These are phyloP conservation scores for Fusarium gaditjirri DNA, from an alignment of 2,329 filamentous ascomycete species.

Conservation along the genomic window DNA sequence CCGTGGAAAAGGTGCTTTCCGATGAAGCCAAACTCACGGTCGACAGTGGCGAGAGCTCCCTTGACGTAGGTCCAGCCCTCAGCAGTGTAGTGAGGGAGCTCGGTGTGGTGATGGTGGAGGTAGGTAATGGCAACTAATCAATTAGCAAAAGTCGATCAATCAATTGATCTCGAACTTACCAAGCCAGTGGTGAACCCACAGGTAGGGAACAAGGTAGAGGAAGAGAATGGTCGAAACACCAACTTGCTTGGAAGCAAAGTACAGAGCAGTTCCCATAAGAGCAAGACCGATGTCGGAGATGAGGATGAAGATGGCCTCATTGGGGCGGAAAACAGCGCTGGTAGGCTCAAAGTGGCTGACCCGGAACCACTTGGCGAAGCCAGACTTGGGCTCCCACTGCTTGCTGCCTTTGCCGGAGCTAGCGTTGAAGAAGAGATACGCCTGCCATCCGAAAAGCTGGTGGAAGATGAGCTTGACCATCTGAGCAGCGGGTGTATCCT, in stretches of 20 bases:
- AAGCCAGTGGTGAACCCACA: constrained; percentile 79
- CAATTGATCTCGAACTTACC: constrained; percentile 52
- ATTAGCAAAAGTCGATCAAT: constrained; percentile 8
- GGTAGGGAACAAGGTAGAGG: constrained; percentile 71
- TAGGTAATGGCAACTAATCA: constrained; percentile 75
- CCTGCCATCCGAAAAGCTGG: constrained; percentile 73
- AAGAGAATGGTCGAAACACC: constrained; percentile 66
- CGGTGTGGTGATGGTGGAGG: constrained; percentile 76
- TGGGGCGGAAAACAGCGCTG: constrained; percentile 68
- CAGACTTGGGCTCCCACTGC: constrained; percentile 53
- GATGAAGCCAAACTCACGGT: constrained; percentile 71
- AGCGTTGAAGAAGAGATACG: constrained; percentile 71
- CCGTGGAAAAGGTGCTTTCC: constrained; percentile 71
- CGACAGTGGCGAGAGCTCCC: constrained; percentile 69
- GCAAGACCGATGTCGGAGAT: constrained; percentile 70
- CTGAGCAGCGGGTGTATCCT: constrained; percentile 70
- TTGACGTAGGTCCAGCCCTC: constrained; percentile 70
- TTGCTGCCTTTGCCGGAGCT: constrained; percentile 60
- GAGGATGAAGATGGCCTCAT: constrained; percentile 65
- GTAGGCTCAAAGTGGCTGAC: constrained; percentile 70
- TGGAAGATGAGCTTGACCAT: constrained; percentile 66
- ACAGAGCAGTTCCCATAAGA: constrained; percentile 62
- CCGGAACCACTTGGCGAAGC: constrained; percentile 52
- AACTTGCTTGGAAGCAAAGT: constrained; percentile 62
- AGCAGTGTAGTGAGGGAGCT: constrained; percentile 53